Conservation (phyloP, 2,329 filamentous ascomycete genomes). For the Fusarium sp. region DNA sequence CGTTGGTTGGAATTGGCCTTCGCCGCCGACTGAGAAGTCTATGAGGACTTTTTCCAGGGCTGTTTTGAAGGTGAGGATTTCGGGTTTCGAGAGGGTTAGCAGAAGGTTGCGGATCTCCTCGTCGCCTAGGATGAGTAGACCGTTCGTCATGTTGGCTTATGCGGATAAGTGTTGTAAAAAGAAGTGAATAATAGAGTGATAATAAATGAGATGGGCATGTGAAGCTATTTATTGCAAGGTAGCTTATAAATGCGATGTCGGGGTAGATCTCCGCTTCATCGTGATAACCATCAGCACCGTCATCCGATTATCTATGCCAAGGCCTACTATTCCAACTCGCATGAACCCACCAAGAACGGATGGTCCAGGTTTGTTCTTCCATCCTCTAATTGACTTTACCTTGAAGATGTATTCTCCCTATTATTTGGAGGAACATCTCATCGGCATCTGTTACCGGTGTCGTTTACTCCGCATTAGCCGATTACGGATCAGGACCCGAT, state of each 20-base stretch:
- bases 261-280: background rate
- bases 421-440: background rate
- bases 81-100: conserved; percentile 23
- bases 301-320: background rate
- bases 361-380: background rate
- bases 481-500: background rate
- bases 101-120: conserved; percentile 31
- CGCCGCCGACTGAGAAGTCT: conserved; percentile 30
- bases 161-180: no score
- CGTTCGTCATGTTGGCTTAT: conserved; percentile 4
- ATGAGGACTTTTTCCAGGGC: conserved; percentile 27
- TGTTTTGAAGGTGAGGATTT: conserved; percentile 26
- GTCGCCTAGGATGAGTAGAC: conserved; percentile 32
- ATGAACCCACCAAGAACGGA: background rate
- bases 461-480: background rate
- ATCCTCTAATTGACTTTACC: no score
- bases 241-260: background rate
- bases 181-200: rapidly evolving
- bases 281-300: background rate
- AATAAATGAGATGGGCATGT: background rate
- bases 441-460: background rate
- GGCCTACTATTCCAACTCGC: background rate
- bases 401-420: background rate
- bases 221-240: background rate
- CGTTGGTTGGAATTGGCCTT: conserved; percentile 37